Evolutionary conservation across 208 protist species (phyloP).

Genomic region (Jaenimonas drosophilae): DNA sequence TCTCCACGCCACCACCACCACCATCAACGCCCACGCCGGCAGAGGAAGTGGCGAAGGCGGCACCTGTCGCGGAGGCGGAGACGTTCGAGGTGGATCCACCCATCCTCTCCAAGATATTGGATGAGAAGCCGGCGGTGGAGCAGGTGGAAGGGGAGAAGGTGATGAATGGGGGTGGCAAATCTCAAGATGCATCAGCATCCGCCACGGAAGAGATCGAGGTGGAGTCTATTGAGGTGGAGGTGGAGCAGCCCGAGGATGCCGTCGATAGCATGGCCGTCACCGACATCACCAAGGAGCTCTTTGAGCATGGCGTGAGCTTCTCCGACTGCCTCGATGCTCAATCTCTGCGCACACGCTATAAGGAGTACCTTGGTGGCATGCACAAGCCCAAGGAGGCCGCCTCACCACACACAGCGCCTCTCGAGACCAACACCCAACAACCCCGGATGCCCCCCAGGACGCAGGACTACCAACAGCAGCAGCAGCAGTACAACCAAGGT

Average conservation of each 20-base stretch:
- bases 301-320: slow-evolving; percentile 82
- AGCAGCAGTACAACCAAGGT: slow-evolving; percentile 29
- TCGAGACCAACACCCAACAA: slow-evolving; percentile 16
- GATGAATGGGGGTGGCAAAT: too few relatives aligned
- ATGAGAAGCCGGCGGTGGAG: slow-evolving; percentile 23
- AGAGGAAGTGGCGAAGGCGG: not conserved
- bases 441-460: slow-evolving; percentile 19
- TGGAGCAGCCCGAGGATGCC: slow-evolving; percentile 33
- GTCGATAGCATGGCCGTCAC: slow-evolving; percentile 76
- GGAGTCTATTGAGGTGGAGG: slow-evolving; percentile 76
- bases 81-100: slow-evolving; percentile 70
- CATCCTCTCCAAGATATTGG: slow-evolving; percentile 32
- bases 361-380: too few relatives aligned
- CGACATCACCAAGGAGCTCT: slow-evolving; percentile 86
- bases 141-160: slow-evolving; percentile 58
- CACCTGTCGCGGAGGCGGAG: slow-evolving; percentile 2
- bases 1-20: slow-evolving; percentile 35
- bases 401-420: slow-evolving; percentile 19
- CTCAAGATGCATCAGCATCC: too few relatives aligned
- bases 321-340: slow-evolving; percentile 82
- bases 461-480: slow-evolving; percentile 15
- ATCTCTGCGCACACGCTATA: slow-evolving; percentile 76
- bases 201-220: slow-evolving; percentile 76
- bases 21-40: not conserved
- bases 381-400: slow-evolving; percentile 26